Conservation (phyloP, 1,284 basidiomycete genomes). For the Naganishia sp. region DNA sequence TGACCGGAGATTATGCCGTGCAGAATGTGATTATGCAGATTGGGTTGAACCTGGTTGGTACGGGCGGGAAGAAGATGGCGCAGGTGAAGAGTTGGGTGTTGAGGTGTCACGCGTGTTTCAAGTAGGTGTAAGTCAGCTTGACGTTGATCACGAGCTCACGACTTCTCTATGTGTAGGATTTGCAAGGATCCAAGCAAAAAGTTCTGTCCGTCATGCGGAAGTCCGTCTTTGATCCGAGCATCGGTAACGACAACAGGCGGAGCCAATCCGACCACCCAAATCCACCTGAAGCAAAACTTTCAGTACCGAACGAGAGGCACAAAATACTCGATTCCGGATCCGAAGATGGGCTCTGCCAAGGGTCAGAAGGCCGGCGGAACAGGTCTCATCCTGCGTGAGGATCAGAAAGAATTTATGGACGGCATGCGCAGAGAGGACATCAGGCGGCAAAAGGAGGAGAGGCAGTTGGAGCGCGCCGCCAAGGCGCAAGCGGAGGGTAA, state of each 20-base stretch:
- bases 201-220: slow-evolving; percentile 97
- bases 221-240: slow-evolving; percentile 83
- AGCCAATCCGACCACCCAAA: slow-evolving; percentile 65
- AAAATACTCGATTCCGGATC: slow-evolving; percentile 87
- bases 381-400: slow-evolving; percentile 81
- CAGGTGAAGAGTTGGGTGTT: slow-evolving; percentile 95
- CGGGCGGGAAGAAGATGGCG: slow-evolving; percentile 86
- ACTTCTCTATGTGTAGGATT: slow-evolving; percentile 62
- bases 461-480: slow-evolving; percentile 67
- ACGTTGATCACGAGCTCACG: neutral
- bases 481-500: slow-evolving; percentile 58
- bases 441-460: slow-evolving; percentile 74
- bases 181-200: slow-evolving; percentile 94
- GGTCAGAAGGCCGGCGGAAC: slow-evolving; percentile 68
- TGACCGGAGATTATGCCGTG: slow-evolving; percentile 99
- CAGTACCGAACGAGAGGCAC: slow-evolving; percentile 91
- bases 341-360: slow-evolving; percentile 86
- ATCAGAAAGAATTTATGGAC: slow-evolving; percentile 80
- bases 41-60: slow-evolving; percentile 86
- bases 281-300: slow-evolving; percentile 93
- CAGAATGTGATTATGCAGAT: slow-evolving; percentile 97
- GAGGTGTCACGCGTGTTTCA: slow-evolving; percentile 98
- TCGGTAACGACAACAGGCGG: slow-evolving; percentile 76
- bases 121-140: slow-evolving; percentile 65
- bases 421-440: slow-evolving; percentile 74